Base-by-base conservation (phyloP, 768 basidiomycete genomes). In the Rhodosporidiobolus sp. region DNA sequence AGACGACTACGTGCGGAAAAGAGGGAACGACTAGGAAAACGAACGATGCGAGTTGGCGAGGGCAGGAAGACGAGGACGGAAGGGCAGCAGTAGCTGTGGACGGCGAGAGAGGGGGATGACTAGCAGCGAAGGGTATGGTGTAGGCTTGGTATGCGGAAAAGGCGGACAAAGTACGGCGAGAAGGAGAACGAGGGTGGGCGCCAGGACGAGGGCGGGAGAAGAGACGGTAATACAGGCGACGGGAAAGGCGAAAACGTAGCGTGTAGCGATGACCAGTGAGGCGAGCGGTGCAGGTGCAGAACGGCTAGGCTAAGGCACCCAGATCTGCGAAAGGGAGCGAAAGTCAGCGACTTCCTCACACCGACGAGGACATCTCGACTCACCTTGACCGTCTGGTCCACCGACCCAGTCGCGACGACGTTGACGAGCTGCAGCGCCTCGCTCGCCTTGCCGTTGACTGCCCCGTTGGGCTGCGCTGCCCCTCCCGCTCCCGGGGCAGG, bases 321-420 rank as follows among this genome's bases (percentile, higher is more conserved):
- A 71, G 35, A 71, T 57, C 70, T 71, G 35, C 28, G 38, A 14
- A 3, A 34, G 32, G n/a, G n/a, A 52, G n/a, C n/a, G n/a, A 14
- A 38, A 28, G 34, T 28, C 20, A 50, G 28, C 24, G 43, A 20
- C 9, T 7, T 14, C 38, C 14, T 43, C 38, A 19, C 28, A 34
- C 7, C 46, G n/a, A 17, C 54, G 24, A 26, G 50, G 34, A 26
- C 32, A 34, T 30, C 20, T 5, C 4, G 2, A 17, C 66, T 45
- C 62, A 79, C 75, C 78, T 82, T 84, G 77, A 84, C 77, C 7
- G 80, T 82, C 78, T 83, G 81, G 78, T 85, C 85, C 28, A 84
- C 84, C 50, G 82, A 82, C 4, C 83, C 84, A 4, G 84, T 85
- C 17, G 85, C 85, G 35, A 85, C 65, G 11, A 85, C 84, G 76